These are phyloP conservation scores for Agaricales sp. DNA, from an alignment of 1,284 basidiomycete genomes.

Conservation along the genomic window DNA sequence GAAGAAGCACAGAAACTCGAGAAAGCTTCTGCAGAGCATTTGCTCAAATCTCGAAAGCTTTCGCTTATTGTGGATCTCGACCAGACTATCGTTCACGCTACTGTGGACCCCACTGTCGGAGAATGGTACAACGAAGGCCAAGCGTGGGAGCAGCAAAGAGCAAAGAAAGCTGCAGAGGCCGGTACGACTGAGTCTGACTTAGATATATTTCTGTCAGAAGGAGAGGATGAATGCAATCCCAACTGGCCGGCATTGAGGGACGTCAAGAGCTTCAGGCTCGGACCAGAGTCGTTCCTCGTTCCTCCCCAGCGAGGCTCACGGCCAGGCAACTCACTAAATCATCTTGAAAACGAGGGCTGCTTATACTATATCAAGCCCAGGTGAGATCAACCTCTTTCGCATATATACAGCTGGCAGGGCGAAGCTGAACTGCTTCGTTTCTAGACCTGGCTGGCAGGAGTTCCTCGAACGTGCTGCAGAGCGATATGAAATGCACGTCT, in stretches of 20 bases:
- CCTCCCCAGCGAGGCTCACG: conserved; percentile 31
- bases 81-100: conserved; percentile 98
- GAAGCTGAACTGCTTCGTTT: too few relatives aligned
- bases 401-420: conserved; percentile 11
- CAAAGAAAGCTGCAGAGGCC: conserved; percentile 24
- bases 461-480: conserved; percentile 68
- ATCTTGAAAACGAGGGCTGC: conserved; percentile 67
- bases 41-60: conserved; percentile 72
- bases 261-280: conserved; percentile 80
- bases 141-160: conserved; percentile 53
- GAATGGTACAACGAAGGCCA: conserved; percentile 90
- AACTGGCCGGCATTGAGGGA: conserved; percentile 86
- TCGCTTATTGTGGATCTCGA: conserved; percentile 97
- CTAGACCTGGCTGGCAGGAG: conserved; percentile 76
- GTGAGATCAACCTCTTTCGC: conserved; percentile 32
- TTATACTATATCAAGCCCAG: conserved; percentile 97
- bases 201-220: conserved; percentile 27
- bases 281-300: conserved; percentile 62
- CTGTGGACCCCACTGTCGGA: conserved; percentile 95
- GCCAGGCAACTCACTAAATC: conserved; percentile 38
- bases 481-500: conserved; percentile 97
- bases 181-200: conserved; percentile 26
- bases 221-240: conserved; percentile 65
- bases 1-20: conserved; percentile 89
- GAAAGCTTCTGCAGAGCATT: conserved; percentile 66